Conservation (phyloP, 495 filamentous ascomycete species). For the Daldinia caldariorum region DNA sequence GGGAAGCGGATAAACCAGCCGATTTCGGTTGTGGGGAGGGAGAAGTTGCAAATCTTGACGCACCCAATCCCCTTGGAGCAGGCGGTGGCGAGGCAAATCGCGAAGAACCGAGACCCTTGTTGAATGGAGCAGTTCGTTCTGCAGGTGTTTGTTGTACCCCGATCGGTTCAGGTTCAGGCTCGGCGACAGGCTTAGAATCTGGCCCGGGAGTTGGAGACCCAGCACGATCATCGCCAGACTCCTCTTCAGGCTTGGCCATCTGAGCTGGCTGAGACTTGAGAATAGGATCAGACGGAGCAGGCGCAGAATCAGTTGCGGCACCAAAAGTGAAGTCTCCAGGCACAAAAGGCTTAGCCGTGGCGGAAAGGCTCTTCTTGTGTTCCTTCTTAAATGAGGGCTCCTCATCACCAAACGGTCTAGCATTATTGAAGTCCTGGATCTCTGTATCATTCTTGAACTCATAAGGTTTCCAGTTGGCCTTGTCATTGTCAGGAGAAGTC, state of each 20-base stretch:
- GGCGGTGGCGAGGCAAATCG: slow-evolving; percentile 48
- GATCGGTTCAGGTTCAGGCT: slow-evolving; percentile 39
- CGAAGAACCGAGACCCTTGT: slow-evolving; percentile 36
- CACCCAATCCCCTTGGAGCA: slow-evolving; percentile 48
- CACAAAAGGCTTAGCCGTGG: slow-evolving; percentile 73
- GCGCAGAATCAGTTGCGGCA: slow-evolving; percentile 12
- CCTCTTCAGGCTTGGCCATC: slow-evolving; percentile 56
- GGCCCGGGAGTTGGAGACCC: slow-evolving; percentile 51
- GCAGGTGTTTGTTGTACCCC: slow-evolving; percentile 36
- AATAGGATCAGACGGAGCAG: slow-evolving; percentile 37
- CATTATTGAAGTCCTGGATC: slow-evolving; percentile 54
- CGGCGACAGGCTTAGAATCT: slow-evolving; percentile 35
- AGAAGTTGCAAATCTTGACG: slow-evolving; percentile 55
- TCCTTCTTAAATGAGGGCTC: slow-evolving; percentile 51
- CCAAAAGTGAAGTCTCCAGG: slow-evolving; percentile 63
- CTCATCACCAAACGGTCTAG: slow-evolving; percentile 52
- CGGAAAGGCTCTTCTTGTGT: slow-evolving; percentile 70
- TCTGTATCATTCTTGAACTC: slow-evolving; percentile 54
- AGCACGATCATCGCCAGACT: slow-evolving; percentile 55
- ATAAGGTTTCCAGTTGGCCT: slow-evolving; percentile 55
- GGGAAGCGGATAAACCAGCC: slow-evolving; percentile 36
- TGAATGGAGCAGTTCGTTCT: slow-evolving; percentile 25
- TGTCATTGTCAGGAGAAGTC: slow-evolving; percentile 52
- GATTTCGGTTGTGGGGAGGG: slow-evolving; percentile 51
- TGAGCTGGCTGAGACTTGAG: slow-evolving; percentile 36